phyloP scores from a whole-genome alignment of 495 filamentous ascomycete species.

The Achaetomiella virescens region DNA sequence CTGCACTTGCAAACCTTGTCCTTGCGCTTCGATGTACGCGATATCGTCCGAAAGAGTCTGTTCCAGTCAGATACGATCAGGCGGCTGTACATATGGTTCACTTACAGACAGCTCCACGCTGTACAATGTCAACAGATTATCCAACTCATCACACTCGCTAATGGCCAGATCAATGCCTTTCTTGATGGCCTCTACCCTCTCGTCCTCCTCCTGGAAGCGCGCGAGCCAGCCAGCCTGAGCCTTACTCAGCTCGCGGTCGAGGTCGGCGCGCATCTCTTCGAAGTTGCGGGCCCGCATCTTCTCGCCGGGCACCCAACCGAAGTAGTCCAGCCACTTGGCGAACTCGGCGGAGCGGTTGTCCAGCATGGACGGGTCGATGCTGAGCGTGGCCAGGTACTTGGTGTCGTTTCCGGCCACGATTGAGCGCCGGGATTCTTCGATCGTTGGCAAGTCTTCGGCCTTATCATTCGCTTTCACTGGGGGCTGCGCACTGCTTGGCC shows the following conservation, averaged over 20 bases:
- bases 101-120: constrained; percentile 87
- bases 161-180: constrained; percentile 80
- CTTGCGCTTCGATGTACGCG: constrained; percentile 92
- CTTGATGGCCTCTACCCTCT: constrained; percentile 75
- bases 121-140: constrained; percentile 88
- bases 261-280: constrained; percentile 73
- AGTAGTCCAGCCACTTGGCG: constrained; percentile 73
- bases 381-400: constrained; percentile 71
- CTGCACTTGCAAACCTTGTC: constrained; percentile 92
- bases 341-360: constrained; percentile 60
- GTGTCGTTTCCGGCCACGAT: constrained; percentile 66
- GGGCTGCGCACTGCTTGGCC: constrained; percentile 32
- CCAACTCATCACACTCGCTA: constrained; percentile 89
- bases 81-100: constrained; percentile 23
- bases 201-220: constrained; percentile 82
- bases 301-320: constrained; percentile 77
- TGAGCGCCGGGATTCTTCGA: constrained; percentile 45
- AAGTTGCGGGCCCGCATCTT: constrained; percentile 64
- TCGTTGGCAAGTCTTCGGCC: constrained; percentile 26
- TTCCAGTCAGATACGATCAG: not conserved
- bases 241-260: constrained; percentile 80
- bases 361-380: constrained; percentile 63
- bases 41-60: constrained; percentile 94
- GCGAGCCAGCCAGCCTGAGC: constrained; percentile 91
- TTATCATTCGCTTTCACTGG: constrained; percentile 39